Evolutionary conservation across 2,329 filamentous ascomycete species (phyloP).

Genomic region (Lasiodiplodia sp.): DNA sequence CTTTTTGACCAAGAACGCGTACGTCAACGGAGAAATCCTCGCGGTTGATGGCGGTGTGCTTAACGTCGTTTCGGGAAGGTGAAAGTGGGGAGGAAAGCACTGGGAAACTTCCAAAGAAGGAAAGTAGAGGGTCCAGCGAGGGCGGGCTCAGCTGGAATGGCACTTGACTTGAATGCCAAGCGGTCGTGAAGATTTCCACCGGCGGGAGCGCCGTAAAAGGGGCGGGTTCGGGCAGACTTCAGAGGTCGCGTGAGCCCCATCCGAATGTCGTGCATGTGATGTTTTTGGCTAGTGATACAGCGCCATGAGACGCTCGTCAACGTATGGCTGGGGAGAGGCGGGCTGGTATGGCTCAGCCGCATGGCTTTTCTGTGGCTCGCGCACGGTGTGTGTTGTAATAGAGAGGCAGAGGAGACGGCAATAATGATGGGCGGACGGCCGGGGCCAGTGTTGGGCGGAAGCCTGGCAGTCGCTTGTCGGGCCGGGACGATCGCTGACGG

Average conservation of each 20-base stretch:
- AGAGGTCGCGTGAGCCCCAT: not conserved
- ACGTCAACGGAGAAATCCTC: slow-evolving; percentile 60
- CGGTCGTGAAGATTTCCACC: not conserved
- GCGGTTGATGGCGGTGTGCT: slow-evolving; percentile 60
- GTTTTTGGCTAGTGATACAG: not conserved
- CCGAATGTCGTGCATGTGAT: slow-evolving; percentile 6
- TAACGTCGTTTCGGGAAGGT: slow-evolving; percentile 54
- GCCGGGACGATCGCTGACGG: slow-evolving; percentile 14
- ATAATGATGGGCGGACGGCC: not conserved
- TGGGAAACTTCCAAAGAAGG: slow-evolving; percentile 13
- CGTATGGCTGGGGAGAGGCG: slow-evolving; percentile 5
- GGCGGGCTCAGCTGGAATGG: not conserved
- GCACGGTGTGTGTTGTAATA: not conserved
- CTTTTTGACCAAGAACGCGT: slow-evolving; percentile 58
- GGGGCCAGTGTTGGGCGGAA: not conserved
- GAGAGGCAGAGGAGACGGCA: slow-evolving; percentile 3
- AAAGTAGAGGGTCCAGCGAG: not conserved
- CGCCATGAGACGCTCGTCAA: slow-evolving; percentile 3
- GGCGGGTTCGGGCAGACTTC: not conserved
- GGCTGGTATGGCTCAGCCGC: not conserved
- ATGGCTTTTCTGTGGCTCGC: not conserved
- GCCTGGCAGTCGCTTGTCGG: slow-evolving; percentile 13
- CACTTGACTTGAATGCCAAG: not conserved
- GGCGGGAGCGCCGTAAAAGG: not conserved
- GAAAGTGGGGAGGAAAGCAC: slow-evolving; percentile 3